Percentiles rank a stretch among this genome's conserved stretches.
Conservation (phyloP, 2,329 filamentous ascomycete genomes). For the Neofusicoccum parvum region DNA sequence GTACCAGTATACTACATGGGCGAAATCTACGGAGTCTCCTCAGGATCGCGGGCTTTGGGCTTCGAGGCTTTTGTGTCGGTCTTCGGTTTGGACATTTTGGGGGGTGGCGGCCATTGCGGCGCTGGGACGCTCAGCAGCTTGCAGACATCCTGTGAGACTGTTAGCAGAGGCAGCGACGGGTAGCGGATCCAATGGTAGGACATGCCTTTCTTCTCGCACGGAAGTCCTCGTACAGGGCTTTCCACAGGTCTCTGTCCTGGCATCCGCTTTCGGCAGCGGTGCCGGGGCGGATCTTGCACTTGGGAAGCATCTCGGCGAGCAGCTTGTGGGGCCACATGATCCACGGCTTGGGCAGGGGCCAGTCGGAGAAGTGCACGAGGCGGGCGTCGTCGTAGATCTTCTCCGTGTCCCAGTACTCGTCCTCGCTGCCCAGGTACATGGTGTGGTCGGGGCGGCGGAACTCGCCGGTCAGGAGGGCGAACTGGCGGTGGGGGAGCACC, state of each 20-base stretch:
- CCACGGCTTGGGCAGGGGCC: constrained; percentile 70
- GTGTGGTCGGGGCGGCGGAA: constrained; percentile 59
- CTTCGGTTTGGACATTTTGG: constrained; percentile 15
- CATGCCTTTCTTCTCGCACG: constrained; percentile 38
- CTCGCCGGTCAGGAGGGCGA: constrained; percentile 64
- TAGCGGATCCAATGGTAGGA: not conserved
- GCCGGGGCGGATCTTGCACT: constrained; percentile 36
- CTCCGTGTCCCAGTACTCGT: constrained; percentile 62
- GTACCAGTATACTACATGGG: too few relatives aligned
- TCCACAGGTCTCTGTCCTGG: constrained; percentile 47
- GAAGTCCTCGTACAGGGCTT: constrained; percentile 49
- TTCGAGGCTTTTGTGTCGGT: not conserved
- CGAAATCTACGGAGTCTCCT: not conserved
- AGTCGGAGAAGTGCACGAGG: constrained; percentile 71
- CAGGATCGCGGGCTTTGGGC: not conserved
- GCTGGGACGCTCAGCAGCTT: constrained; percentile 41
- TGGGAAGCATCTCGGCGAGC: constrained; percentile 48
- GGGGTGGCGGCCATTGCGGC: constrained; percentile 35
- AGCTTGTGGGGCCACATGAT: constrained; percentile 49
- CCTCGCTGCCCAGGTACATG: constrained; percentile 54
- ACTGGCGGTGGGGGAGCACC: constrained; percentile 65
- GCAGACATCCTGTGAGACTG: constrained; percentile 36
- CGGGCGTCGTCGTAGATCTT: constrained; percentile 61
- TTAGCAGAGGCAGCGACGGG: not conserved
- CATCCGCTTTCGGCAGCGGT: constrained; percentile 34